Base-by-base conservation (phyloP, 2,329 filamentous ascomycete genomes). In the Fusarium sp. region DNA sequence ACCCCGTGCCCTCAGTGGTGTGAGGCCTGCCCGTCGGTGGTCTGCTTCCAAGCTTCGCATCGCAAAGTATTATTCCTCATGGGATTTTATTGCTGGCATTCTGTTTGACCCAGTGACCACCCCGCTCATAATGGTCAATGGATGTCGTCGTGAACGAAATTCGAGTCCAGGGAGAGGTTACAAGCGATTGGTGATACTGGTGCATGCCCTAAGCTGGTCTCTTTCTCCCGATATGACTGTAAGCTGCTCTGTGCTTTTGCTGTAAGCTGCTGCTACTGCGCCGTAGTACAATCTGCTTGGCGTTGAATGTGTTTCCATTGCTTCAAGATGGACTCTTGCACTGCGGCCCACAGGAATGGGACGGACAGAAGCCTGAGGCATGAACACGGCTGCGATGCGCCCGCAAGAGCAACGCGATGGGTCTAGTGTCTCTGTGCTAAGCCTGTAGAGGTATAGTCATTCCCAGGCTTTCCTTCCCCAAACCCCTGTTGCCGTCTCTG, bases 21-120 rank as follows among this genome's bases (percentile, higher is more conserved):
- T 71, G 71, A 74, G 71, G 56, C 57, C 62, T 62, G 59, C 41
- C 56, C 53, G 49, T 49, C 56, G 48, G 55, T 73, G 71, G 71
- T 59, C 71, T 71, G 71, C 56, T 73, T 64, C 43, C 61, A 56
- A 59, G 57, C 57, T 56, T 56, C 55, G 53, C 62, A 69, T 73
- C 47, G 48, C 45, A 63, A 70, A 64, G 58, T 57, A 59, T 55
- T 47, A 43, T 44, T 52, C 54, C 33, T 67, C 47, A 58, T 64
- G 62, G 67, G 52, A 64, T 65, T 67, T 62, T 52, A 44, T 56
- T 68, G 43, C 52, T 65, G 60, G 50, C 27, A 71, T 68, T 70
- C 51, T 61, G 43, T 52, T 68, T 52, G 52, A 40, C 33, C 61
- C 41, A 62, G 63, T 62, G 56, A 70, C 57, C 61, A 64, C 65